Conservation (phyloP, 192 early-diverging fungal genomes). For the Neocallimastix lanati region DNA sequence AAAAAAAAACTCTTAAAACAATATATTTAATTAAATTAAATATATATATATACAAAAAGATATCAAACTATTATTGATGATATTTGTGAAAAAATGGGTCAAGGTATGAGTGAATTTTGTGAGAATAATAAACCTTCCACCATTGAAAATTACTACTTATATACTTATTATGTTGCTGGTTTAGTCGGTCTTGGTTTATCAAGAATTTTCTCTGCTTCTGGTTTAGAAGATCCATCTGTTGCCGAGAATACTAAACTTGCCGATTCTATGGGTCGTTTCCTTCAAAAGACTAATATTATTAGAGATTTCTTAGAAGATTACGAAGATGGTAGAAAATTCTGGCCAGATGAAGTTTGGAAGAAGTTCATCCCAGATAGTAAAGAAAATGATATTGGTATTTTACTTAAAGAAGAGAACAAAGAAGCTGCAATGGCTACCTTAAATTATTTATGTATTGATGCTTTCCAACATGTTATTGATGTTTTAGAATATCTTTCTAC, state of each 20-base stretch:
- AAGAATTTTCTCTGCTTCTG: slow-evolving; percentile 69
- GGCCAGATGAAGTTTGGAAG: slow-evolving; percentile 89
- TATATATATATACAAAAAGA: slow-evolving; percentile 8
- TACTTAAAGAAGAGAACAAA: background rate
- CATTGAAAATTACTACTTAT: slow-evolving; percentile 79
- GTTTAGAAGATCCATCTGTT: slow-evolving; percentile 46
- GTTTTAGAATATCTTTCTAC: slow-evolving; percentile 68
- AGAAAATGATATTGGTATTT: slow-evolving; percentile 6
- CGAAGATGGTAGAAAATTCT: slow-evolving; percentile 75
- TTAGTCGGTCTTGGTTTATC: slow-evolving; percentile 86
- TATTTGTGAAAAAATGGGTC: slow-evolving; percentile 78
- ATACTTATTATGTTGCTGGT: slow-evolving; percentile 95
- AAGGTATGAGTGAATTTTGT: slow-evolving; percentile 86
- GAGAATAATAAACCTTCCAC: slow-evolving; percentile 30
- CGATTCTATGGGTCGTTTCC: slow-evolving; percentile 92
- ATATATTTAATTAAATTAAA: background rate
- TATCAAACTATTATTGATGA: slow-evolving; percentile 80
- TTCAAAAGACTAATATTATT: slow-evolving; percentile 97
- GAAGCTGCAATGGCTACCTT: slow-evolving; percentile 12
- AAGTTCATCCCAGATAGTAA: slow-evolving; percentile 33
- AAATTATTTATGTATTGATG: slow-evolving; percentile 75
- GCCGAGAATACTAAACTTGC: slow-evolving; percentile 27
- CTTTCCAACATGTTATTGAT: slow-evolving; percentile 64
- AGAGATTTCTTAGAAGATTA: slow-evolving; percentile 89
- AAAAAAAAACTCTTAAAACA: no score